Percentiles rank a stretch among this genome's conserved stretches.
These are phyloP conservation scores for Malbranchea cinnamomea DNA, from an alignment of 2,329 filamentous ascomycete genomes.

Conservation along the genomic window DNA sequence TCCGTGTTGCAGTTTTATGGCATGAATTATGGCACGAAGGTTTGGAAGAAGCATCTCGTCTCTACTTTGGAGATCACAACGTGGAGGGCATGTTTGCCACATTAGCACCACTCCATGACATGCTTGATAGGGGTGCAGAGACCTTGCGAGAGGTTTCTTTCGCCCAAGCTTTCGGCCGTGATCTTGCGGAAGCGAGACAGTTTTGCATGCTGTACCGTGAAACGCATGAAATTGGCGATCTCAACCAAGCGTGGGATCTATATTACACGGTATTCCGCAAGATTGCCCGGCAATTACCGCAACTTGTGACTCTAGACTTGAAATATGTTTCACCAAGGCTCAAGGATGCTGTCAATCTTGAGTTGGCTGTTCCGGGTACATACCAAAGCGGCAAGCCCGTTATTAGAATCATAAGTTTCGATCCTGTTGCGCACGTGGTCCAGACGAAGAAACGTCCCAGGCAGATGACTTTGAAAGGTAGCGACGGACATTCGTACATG, in stretches of 20 bases:
- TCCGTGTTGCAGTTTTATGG: slow-evolving; percentile 93
- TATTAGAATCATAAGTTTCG: slow-evolving; percentile 76
- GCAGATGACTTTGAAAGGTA: slow-evolving; percentile 76
- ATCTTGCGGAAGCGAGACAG: slow-evolving; percentile 84
- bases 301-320: slow-evolving; percentile 81
- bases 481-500: slow-evolving; percentile 73
- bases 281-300: slow-evolving; percentile 82
- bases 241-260: slow-evolving; percentile 97
- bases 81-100: slow-evolving; percentile 95
- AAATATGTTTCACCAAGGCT: slow-evolving; percentile 95
- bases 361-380: slow-evolving; percentile 89
- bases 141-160: slow-evolving; percentile 95
- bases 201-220: slow-evolving; percentile 88
- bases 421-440: slow-evolving; percentile 79
- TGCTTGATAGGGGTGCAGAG: slow-evolving; percentile 80
- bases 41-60: slow-evolving; percentile 82
- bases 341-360: slow-evolving; percentile 68
- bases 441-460: slow-evolving; percentile 92
- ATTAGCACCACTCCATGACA: slow-evolving; percentile 76
- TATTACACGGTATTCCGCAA: slow-evolving; percentile 98
- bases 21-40: slow-evolving; percentile 99
- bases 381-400: slow-evolving; percentile 70
- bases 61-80: slow-evolving; percentile 96
- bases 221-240: slow-evolving; percentile 79
- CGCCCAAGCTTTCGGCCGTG: slow-evolving; percentile 89